phyloP scores from a whole-genome alignment of 805 yeast species.

The Metahyphopichia silvanorum region DNA sequence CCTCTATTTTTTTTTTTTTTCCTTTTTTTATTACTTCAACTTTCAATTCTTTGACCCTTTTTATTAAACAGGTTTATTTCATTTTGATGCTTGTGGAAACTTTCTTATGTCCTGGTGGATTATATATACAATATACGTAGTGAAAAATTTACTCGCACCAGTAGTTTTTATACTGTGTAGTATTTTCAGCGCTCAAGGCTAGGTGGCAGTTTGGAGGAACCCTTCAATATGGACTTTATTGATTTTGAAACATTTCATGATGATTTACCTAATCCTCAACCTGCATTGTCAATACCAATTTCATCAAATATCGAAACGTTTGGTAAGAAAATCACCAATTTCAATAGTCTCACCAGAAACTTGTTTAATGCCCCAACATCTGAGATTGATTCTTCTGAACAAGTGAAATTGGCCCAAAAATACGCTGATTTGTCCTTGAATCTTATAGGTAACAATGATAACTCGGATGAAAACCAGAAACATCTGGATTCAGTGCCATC shows the following conservation, averaged over 20 bases:
- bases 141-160: too few species aligned
- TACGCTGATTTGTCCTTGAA: conserved; percentile 48
- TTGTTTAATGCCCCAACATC: conserved; percentile 14
- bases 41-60: too few species aligned
- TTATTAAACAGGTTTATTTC: too few species aligned
- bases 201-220: too few species aligned
- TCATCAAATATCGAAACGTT: conserved; percentile 34
- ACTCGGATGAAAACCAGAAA: conserved; percentile 5
- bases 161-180: too few species aligned
- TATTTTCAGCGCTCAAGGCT: too few species aligned
- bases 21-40: too few species aligned
- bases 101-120: too few species aligned
- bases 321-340: conserved; percentile 29
- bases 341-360: conserved; percentile 28
- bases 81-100: too few species aligned
- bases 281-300: conserved; percentile 40
- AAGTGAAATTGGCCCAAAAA: conserved; percentile 34
- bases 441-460: conserved; percentile 16
- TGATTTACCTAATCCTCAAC: conserved; percentile 39
- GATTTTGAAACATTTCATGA: conserved; percentile 35
- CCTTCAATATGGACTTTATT: conserved; percentile 35
- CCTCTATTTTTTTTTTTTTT: too few species aligned
- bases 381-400: conserved; percentile 6
- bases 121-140: too few species aligned
- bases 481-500: conserved; percentile 5